phyloP scores from a whole-genome alignment of 1,284 basidiomycete genomes.

The Cryptococcus sp. region DNA sequence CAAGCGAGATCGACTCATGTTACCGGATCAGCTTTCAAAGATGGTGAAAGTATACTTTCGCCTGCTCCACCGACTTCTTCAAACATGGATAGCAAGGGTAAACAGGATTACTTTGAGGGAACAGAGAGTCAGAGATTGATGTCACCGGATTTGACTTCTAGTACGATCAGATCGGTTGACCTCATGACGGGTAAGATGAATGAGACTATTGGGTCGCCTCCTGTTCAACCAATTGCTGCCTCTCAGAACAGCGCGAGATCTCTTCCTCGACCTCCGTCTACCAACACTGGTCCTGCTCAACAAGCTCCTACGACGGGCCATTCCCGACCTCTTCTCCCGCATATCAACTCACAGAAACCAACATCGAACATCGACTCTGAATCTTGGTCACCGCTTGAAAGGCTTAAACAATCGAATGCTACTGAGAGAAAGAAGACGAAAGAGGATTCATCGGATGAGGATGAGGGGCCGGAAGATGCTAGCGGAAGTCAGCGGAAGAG shows the following conservation, averaged over 20 bases:
- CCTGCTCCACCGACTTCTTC: constrained; percentile 1
- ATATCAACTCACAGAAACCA: constrained; percentile 15
- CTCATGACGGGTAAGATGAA: constrained; percentile 19
- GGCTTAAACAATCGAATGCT: not conserved
- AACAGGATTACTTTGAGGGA: constrained; percentile 16
- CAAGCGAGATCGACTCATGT: constrained; percentile 46
- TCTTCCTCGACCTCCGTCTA: not conserved
- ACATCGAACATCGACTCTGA: constrained; percentile 30
- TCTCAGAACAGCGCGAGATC: not conserved
- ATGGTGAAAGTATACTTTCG: constrained; percentile 1
- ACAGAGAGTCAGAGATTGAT: constrained; percentile 1
- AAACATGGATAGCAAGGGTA: not conserved
- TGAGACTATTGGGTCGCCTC: constrained; percentile 3
- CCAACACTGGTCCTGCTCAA: not conserved
- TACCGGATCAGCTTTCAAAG: constrained; percentile 46
- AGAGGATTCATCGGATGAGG: constrained; percentile 35
- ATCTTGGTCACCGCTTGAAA: constrained; percentile 32
- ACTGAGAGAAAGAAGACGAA: not conserved
- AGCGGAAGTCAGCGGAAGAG: not conserved
- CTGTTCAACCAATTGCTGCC: constrained; percentile 3
- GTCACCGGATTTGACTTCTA: not conserved
- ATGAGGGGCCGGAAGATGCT: constrained; percentile 29
- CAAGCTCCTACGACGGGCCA: constrained; percentile 10
- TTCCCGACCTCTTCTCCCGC: constrained; percentile 9
- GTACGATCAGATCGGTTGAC: constrained; percentile 5